Percentiles rank a stretch among this genome's conserved stretches.
Evolutionary conservation across 768 basidiomycete species (phyloP).

Genomic region (Tephrocybe sp.): DNA sequence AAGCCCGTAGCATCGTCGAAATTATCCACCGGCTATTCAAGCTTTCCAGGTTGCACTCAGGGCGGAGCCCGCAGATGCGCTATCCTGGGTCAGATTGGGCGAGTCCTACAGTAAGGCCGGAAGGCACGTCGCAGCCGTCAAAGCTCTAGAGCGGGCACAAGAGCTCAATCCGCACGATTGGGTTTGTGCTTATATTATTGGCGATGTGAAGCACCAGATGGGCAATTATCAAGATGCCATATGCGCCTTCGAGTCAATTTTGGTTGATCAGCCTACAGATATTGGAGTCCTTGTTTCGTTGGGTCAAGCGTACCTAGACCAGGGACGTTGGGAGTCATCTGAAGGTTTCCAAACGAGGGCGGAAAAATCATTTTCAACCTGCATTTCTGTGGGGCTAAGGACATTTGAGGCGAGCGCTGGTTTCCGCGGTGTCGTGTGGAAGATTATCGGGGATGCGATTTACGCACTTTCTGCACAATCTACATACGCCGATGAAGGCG

Average conservation of each 20-base stretch:
- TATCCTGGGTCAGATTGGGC: conserved; percentile 89
- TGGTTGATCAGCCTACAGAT: conserved; percentile 60
- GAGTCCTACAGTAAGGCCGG: conserved; percentile 91
- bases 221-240: conserved; percentile 80
- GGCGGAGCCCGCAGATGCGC: conserved; percentile 71
- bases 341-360: conserved; percentile 78
- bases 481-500: conserved; percentile 44
- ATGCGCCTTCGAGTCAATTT: conserved; percentile 55
- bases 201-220: conserved; percentile 78
- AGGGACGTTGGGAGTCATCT: conserved; percentile 62
- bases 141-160: conserved; percentile 75
- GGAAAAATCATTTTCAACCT: conserved; percentile 66
- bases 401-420: conserved; percentile 54
- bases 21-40: conserved; percentile 75
- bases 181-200: conserved; percentile 82
- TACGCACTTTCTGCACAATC: conserved; percentile 60
- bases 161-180: conserved; percentile 78
- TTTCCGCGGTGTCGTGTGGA: conserved; percentile 80
- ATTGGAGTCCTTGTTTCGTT: conserved; percentile 71
- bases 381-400: conserved; percentile 51
- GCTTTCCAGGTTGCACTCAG: conserved; percentile 86
- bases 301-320: conserved; percentile 68
- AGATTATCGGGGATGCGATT: conserved; percentile 74
- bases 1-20: conserved; percentile 55
- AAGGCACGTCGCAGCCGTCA: conserved; percentile 85